Evolutionary conservation across 768 basidiomycete genomes (phyloP).

Genomic region (Fomitopsis serialis): DNA sequence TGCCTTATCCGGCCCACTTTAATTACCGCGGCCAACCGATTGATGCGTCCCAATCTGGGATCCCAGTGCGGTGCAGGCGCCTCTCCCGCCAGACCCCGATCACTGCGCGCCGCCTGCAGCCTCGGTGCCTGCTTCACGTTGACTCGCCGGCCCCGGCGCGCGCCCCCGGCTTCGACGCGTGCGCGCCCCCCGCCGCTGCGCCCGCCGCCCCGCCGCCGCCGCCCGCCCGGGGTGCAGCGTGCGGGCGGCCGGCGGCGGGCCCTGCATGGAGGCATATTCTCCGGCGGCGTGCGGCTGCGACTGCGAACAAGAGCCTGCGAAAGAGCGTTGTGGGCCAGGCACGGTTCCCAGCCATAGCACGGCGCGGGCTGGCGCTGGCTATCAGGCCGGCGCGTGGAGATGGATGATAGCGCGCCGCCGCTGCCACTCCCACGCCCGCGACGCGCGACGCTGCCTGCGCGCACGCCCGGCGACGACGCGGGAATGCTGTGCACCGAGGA

Average conservation of each 20-base stretch:
- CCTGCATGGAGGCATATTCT: no score
- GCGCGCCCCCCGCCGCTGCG: background rate
- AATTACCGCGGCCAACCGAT: slow-evolving; percentile 14
- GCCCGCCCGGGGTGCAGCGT: background rate
- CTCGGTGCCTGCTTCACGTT: background rate
- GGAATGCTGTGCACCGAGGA: no score
- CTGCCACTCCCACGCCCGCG: background rate
- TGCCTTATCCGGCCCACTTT: background rate
- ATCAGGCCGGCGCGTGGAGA: background rate
- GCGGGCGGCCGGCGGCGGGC: no score
- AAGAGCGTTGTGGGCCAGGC: background rate
- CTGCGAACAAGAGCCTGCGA: background rate
- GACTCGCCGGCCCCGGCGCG: no score
- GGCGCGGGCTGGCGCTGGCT: background rate
- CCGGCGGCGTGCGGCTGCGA: background rate
- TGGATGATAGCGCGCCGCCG: no score
- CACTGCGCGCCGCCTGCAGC: background rate
- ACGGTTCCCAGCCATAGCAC: background rate
- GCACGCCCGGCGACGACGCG: no score
- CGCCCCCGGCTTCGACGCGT: no score
- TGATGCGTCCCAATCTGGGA: slow-evolving; percentile 5
- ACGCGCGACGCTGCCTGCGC: no score
- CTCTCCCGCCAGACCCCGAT: background rate
- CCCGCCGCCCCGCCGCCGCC: background rate
- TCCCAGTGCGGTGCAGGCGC: slow-evolving; percentile 3